Percentiles rank a stretch among this genome's conserved stretches.
Evolutionary conservation across 1,284 basidiomycete species (phyloP).

Genomic region (Ceratobasidium sp.): DNA sequence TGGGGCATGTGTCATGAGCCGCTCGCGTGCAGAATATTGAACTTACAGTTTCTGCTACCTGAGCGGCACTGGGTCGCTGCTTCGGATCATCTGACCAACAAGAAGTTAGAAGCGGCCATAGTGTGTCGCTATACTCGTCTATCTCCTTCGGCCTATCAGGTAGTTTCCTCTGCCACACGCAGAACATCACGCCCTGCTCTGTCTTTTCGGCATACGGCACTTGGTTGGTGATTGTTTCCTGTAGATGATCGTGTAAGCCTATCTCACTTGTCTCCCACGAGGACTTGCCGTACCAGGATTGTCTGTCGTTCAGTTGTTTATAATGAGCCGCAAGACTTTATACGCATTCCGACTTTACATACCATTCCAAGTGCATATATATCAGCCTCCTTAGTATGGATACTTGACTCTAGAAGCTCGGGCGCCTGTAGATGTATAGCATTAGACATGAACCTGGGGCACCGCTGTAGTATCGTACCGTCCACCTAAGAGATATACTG

Average conservation of each 20-base stretch:
- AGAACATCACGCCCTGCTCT: background rate
- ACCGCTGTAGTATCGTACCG: background rate
- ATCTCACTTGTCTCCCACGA: background rate
- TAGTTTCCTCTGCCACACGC: background rate
- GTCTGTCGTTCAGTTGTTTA: background rate
- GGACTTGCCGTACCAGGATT: background rate
- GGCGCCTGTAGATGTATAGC: background rate
- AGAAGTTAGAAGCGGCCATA: background rate
- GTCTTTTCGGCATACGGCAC: background rate
- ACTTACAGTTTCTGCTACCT: background rate
- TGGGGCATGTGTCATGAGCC: too few relatives aligned
- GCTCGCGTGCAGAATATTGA: too few relatives aligned
- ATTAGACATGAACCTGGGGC: background rate
- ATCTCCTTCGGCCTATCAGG: background rate
- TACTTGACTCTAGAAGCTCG: background rate
- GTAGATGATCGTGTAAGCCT: background rate
- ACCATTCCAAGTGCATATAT: constrained; percentile 30
- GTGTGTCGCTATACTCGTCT: background rate
- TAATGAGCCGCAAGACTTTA: background rate
- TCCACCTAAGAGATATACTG: constrained; percentile 3
- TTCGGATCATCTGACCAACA: background rate
- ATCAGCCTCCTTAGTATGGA: background rate
- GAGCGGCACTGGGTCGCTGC: background rate
- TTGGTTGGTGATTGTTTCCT: constrained; percentile 1
- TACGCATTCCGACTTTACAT: background rate